Conservation (phyloP, 768 basidiomycete species). For the Crepidotus variabilis region DNA sequence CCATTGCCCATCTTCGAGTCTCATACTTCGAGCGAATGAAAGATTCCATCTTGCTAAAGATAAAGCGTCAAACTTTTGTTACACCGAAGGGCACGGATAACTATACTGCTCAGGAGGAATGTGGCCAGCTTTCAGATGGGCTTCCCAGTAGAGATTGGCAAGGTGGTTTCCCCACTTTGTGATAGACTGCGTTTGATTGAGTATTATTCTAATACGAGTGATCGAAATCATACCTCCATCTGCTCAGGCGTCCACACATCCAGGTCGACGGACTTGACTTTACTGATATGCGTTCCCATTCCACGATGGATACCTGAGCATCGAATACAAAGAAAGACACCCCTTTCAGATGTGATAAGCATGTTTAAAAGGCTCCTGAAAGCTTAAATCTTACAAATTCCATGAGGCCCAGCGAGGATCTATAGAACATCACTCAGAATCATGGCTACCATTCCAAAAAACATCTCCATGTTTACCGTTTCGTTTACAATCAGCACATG, state of each 20-base stretch:
- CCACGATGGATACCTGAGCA: conserved; percentile 97
- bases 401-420: conserved; percentile 98
- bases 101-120: conserved; percentile 92
- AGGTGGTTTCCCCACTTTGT: conserved; percentile 93
- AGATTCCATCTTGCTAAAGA: conserved; percentile 91
- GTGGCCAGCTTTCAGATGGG: conserved; percentile 89
- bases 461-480: conserved; percentile 65
- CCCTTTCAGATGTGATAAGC: conserved; percentile 40
- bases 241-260: conserved; percentile 98
- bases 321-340: conserved; percentile 92
- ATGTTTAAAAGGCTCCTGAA: conserved; percentile 3
- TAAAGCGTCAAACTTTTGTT: not conserved
- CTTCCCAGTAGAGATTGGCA: conserved; percentile 97
- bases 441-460: conserved; percentile 5
- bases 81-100: conserved; percentile 1
- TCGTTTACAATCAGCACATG: conserved; percentile 95
- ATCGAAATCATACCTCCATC: conserved; percentile 66
- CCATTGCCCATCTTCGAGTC: conserved; percentile 85
- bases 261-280: conserved; percentile 95
- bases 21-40: conserved; percentile 98
- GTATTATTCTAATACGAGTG: not conserved
- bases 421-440: conserved; percentile 25
- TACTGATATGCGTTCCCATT: conserved; percentile 98
- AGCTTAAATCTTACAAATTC: conserved; percentile 65
- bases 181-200: conserved; percentile 48